phyloP scores from a whole-genome alignment of 768 basidiomycete genomes.

The Lentinula sp. region DNA sequence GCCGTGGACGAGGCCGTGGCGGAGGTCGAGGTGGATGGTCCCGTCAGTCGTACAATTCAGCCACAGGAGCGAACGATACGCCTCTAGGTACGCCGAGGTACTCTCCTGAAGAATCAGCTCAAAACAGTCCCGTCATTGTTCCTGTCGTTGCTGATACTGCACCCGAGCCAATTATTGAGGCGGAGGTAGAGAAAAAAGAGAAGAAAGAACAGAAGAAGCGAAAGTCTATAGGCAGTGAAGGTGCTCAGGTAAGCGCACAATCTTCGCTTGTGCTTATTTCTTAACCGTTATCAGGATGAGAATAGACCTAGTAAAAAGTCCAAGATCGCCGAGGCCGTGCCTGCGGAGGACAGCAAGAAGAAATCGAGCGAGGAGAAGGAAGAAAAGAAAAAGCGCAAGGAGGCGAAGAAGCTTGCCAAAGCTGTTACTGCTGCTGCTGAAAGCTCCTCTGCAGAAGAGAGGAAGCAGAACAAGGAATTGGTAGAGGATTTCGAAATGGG shows the following conservation, averaged over 20 bases:
- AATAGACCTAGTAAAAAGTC: constrained; percentile 21
- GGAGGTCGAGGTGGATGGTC: constrained; percentile 30
- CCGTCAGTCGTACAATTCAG: constrained; percentile 15
- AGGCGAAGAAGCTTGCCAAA: constrained; percentile 13
- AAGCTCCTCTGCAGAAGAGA: constrained; percentile 6
- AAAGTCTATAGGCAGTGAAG: constrained; percentile 23
- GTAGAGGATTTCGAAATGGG: constrained; percentile 2
- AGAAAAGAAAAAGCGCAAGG: constrained; percentile 12
- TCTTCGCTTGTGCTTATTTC: background rate
- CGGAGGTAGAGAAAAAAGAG: constrained; percentile 21
- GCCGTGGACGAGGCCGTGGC: constrained; percentile 22
- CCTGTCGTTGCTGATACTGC: background rate
- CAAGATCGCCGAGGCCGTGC: constrained; percentile 24
- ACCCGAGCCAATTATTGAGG: background rate
- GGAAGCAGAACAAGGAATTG: constrained; percentile 20
- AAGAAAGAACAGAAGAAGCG: constrained; percentile 33
- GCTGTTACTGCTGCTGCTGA: constrained; percentile 6
- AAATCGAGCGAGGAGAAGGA: constrained; percentile 5
- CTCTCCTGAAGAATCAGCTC: constrained; percentile 21
- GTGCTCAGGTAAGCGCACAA: constrained; percentile 16
- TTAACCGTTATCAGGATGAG: background rate
- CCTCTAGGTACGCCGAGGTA: constrained; percentile 65
- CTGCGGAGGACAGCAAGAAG: constrained; percentile 5
- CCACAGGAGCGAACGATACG: constrained; percentile 65
- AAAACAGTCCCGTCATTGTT: constrained; percentile 9